Conservation (phyloP, 352 stramenopile species). For the Phytophthora sojae region DNA sequence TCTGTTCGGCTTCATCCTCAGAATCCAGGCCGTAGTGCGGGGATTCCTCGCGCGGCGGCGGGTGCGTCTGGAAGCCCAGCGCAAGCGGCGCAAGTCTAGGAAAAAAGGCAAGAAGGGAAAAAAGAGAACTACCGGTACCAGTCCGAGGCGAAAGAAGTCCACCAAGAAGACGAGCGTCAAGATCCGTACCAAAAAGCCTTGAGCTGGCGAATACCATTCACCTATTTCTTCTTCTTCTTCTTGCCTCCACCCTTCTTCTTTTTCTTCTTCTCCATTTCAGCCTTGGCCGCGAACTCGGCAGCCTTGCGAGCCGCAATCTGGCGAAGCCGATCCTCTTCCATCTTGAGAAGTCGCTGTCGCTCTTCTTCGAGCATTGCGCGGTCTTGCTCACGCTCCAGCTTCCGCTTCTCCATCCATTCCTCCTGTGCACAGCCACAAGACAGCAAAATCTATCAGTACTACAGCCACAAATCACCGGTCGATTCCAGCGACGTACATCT, state of each 20-base stretch:
- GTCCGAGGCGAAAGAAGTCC: conserved; percentile 18
- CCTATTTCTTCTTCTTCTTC: conserved; percentile 71
- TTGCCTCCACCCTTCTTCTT: conserved; percentile 68
- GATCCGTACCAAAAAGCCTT: conserved; percentile 20
- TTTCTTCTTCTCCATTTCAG: conserved; percentile 86
- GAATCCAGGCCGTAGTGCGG: conserved; percentile 65
- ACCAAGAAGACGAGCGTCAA: conserved; percentile 26
- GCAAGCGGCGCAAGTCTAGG: conserved; percentile 33
- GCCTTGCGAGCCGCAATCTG: conserved; percentile 76
- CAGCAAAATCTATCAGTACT: conserved; percentile 5
- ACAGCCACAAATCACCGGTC: background rate
- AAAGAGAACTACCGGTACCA: conserved; percentile 27
- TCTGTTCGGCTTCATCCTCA: conserved; percentile 57
- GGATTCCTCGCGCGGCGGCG: conserved; percentile 62
- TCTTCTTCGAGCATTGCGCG: conserved; percentile 55
- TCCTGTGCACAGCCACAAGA: conserved; percentile 45
- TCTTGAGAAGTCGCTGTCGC: conserved; percentile 56
- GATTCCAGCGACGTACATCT: conserved; percentile 43
- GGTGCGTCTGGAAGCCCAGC: conserved; percentile 39
- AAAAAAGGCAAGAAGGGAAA: conserved; percentile 44
- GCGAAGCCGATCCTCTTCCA: conserved; percentile 72
- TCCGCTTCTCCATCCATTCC: conserved; percentile 81
- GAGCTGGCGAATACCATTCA: conserved; percentile 7
- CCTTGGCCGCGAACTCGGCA: conserved; percentile 71
- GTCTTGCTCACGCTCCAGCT: conserved; percentile 59